phyloP scores from a whole-genome alignment of 2,329 filamentous ascomycete species.

The Chaetoscypha palmicola region DNA sequence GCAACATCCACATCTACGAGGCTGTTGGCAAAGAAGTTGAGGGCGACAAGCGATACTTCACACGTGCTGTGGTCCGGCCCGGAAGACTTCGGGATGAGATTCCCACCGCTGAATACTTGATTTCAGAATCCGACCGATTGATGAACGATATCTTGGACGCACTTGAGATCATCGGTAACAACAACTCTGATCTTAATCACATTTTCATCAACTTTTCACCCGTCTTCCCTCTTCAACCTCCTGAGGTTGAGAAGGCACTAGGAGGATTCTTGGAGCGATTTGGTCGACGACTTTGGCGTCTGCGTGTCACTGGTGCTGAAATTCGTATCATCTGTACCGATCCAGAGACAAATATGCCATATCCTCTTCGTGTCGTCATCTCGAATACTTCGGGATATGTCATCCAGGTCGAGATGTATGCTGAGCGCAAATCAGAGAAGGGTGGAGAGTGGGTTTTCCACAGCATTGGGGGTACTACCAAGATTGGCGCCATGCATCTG shows the following conservation, averaged over 20 bases:
- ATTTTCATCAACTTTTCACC: slow-evolving; percentile 99
- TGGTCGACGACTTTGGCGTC: slow-evolving; percentile 87
- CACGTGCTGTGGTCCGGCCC: slow-evolving; percentile 87
- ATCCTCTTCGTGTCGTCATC: slow-evolving; percentile 91
- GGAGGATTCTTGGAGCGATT: slow-evolving; percentile 96
- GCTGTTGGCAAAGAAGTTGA: slow-evolving; percentile 90
- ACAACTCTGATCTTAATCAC: slow-evolving; percentile 98
- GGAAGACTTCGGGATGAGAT: slow-evolving; percentile 95
- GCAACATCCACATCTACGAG: slow-evolving; percentile 98
- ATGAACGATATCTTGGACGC: slow-evolving; percentile 98
- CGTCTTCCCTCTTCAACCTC: slow-evolving; percentile 84
- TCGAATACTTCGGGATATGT: slow-evolving; percentile 98
- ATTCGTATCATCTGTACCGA: slow-evolving; percentile 98
- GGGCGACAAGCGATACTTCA: slow-evolving; percentile 97
- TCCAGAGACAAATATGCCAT: slow-evolving; percentile 71
- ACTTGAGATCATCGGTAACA: slow-evolving; percentile 97
- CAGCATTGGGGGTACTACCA: slow-evolving; percentile 89
- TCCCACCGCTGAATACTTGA: slow-evolving; percentile 95
- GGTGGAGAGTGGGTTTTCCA: slow-evolving; percentile 94
- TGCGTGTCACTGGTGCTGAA: slow-evolving; percentile 94
- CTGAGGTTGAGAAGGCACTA: slow-evolving; percentile 86
- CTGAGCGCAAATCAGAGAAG: slow-evolving; percentile 96
- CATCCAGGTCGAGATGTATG: slow-evolving; percentile 95
- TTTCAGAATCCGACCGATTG: slow-evolving; percentile 90
- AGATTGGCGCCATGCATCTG: slow-evolving; percentile 92